Evolutionary conservation across 2,329 filamentous ascomycete genomes (phyloP).

Genomic region (Daldinia sp.): DNA sequence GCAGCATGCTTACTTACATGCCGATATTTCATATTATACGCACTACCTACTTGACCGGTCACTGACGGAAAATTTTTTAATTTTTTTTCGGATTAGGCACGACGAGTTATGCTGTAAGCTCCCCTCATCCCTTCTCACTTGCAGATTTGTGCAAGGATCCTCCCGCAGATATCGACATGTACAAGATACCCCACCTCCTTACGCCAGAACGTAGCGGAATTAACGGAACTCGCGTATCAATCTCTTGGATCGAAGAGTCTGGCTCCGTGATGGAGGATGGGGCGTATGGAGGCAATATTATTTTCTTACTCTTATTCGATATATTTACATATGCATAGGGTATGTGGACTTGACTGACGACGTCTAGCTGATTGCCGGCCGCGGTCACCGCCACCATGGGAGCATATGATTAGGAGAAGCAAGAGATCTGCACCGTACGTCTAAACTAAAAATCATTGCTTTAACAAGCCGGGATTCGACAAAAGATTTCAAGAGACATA

Average conservation of each 20-base stretch:
- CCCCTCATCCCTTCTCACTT: slow-evolving; percentile 11
- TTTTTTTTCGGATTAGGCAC: slow-evolving; percentile 37
- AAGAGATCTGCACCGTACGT: slow-evolving; percentile 41
- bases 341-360: slow-evolving; percentile 17
- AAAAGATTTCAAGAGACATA: neutral
- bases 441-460: slow-evolving; percentile 26
- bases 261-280: neutral
- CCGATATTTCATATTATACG: neutral
- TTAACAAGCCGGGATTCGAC: neutral
- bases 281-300: neutral
- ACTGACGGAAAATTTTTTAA: too few relatives aligned
- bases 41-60: neutral
- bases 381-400: slow-evolving; percentile 44
- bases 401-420: slow-evolving; percentile 46
- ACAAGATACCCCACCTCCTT: neutral
- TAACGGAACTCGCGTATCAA: neutral
- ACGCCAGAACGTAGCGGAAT: neutral
- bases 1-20: slow-evolving; percentile 13
- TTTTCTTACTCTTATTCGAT: neutral
- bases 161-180: slow-evolving; percentile 8
- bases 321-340: neutral
- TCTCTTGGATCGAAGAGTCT: neutral
- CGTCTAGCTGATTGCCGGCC: slow-evolving; percentile 45
- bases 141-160: slow-evolving; percentile 26
- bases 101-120: slow-evolving; percentile 46